Evolutionary conservation across 495 filamentous ascomycete species (phyloP), one percentile per base, ranked within the genome.

Genomic region (Penicillium soppii): DNA sequence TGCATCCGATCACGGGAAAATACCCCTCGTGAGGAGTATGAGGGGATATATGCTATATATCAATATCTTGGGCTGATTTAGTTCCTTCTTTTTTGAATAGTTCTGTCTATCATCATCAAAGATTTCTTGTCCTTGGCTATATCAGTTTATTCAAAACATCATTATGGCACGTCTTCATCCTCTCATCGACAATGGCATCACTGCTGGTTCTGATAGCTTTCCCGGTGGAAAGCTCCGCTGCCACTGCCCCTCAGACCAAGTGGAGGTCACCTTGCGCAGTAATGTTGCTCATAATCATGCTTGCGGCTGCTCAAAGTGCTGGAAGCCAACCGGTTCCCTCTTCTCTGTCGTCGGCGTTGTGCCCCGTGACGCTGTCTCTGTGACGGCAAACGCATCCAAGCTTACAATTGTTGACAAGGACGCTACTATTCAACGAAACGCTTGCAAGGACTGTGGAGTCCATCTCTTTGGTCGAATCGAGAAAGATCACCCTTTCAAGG

Each of bases 301-400:
- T 38, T 85, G 82, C 65, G 82, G 81, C 26, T 84, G 82, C 69
- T 84, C 81, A 53, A 81, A 83, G 59, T 85, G 81, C 73, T 83
- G 81, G 81, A 84, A 84, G 60, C 82, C 82, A 4, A 27, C 52
- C 0, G 75, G 78, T 26, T 66, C 80, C 2, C 74, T 83, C 50
- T 86, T 86, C 72, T 78, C 77, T 58, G 48, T 84, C 56, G 77
- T 85, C 27, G 81, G 68, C 43, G 81, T 83, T 30, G 57, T 84
- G 3, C 73, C 80, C 23, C 57, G 62, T 12, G 69, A 72, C 43
- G 62, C 73, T 16, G 51, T 84, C 30, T 50, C 56, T 15, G 74
- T 83, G 4, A 74, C 77, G 3, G 72, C 75, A 20, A 74, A 80
- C 60, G 73, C 21, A n/a, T 57, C 68, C 13, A 83, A 83, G 59